Conservation (phyloP, 306 rosid species). For the Cucumis melo region DNA sequence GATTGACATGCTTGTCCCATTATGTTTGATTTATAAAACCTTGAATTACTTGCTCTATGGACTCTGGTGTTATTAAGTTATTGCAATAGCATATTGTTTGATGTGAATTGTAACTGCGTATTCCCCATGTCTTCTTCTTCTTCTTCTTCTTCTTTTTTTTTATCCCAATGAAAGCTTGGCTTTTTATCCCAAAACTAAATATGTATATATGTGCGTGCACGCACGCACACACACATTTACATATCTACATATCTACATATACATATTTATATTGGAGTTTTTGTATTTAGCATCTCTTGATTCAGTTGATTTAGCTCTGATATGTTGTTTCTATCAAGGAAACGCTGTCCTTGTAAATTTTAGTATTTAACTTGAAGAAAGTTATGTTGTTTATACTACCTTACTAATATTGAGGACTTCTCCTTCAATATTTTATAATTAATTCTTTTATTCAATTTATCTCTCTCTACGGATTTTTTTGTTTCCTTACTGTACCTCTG, state of each 20-base stretch:
- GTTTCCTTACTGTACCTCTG: not conserved
- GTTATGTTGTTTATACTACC: not conserved
- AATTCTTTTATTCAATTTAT: not conserved
- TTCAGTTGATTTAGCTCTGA: not conserved
- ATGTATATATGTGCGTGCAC: too few species aligned
- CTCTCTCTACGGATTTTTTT: not conserved
- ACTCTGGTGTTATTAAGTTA: not conserved
- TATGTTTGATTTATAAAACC: not conserved
- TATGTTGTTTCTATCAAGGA: not conserved
- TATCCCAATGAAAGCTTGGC: too few species aligned
- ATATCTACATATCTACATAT: too few species aligned
- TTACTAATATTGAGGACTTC: not conserved
- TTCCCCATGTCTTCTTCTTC: too few species aligned
- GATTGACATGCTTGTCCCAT: not conserved
- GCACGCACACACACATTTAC: too few species aligned
- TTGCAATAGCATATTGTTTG: not conserved
- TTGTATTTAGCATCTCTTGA: not conserved
- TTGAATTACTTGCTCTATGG: not conserved
- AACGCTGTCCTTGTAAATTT: not conserved
- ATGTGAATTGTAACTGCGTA: too few species aligned
- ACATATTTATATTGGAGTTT: not conserved
- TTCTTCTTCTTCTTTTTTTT: too few species aligned
- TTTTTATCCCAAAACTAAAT: too few species aligned
- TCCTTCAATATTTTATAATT: not conserved
- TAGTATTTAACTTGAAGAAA: not conserved